Evolutionary conservation across 2,329 filamentous ascomycete genomes (phyloP).

Genomic region (Parastagonospora avenae): DNA sequence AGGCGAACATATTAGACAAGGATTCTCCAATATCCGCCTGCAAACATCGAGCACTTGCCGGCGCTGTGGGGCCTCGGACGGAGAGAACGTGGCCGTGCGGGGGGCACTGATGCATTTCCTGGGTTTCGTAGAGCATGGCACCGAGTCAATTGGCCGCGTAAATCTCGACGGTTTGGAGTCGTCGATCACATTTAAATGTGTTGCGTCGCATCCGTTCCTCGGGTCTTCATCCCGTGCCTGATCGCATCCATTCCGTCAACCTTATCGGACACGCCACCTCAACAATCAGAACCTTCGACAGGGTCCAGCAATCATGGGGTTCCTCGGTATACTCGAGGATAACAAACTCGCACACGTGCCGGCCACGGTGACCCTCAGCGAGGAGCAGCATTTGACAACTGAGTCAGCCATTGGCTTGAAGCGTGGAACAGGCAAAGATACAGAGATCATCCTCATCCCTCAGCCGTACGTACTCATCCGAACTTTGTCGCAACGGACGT

Average conservation of each 20-base stretch:
- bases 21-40: slow-evolving; percentile 14
- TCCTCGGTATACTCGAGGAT: slow-evolving; percentile 42
- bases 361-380: slow-evolving; percentile 40
- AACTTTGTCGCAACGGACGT: background rate
- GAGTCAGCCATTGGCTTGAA: slow-evolving; percentile 31
- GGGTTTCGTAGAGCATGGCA: slow-evolving; percentile 5
- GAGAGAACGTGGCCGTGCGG: slow-evolving; percentile 6
- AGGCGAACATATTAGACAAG: slow-evolving; percentile 2
- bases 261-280: background rate
- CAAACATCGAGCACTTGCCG: slow-evolving; percentile 7
- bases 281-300: background rate
- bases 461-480: slow-evolving; percentile 31
- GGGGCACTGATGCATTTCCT: slow-evolving; percentile 13
- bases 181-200: slow-evolving; percentile 12
- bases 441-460: slow-evolving; percentile 40
- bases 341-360: slow-evolving; percentile 41
- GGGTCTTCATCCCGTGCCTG: background rate
- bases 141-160: slow-evolving; percentile 4
- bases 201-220: slow-evolving; percentile 4
- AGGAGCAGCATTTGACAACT: slow-evolving; percentile 20
- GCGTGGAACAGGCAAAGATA: slow-evolving; percentile 39
- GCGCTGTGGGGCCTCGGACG: slow-evolving; percentile 17
- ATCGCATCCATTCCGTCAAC: background rate
- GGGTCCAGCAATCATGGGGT: slow-evolving; percentile 31
- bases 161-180: background rate